Base-by-base conservation (phyloP, 495 filamentous ascomycete genomes). In the Cairneyella variabilis region DNA sequence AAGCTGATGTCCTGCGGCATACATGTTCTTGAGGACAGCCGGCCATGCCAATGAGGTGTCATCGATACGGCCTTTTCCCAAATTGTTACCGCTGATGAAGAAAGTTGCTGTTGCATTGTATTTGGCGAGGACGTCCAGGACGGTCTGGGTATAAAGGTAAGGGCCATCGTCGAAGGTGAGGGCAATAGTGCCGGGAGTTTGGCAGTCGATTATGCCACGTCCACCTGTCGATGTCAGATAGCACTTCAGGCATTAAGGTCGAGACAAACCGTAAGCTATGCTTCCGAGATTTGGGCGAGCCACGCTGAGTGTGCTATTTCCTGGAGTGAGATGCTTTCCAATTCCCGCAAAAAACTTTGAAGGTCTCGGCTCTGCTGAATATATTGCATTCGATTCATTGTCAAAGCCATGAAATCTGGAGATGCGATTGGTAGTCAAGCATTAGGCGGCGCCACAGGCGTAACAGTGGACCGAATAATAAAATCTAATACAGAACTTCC, bases 161-260 rank as follows among this genome's bases (percentile, higher is more conserved):
- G 85, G 83, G 0, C 85, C 85, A 61, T 89, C 85, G 58, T 88
- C 84, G 59, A 76, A 89, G 0, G 85, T 88, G 46, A 89, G 63
- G 34, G 85, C 85, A 48, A 88, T 51, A 3, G 38, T 56, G 16
- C 30, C 27, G 11, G 54, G 54, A 8, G 22, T 38, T 21, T 67
- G 70, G 59, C 89, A 93, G 32, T 82, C 75, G 34, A 83, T 83
- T 11, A 41, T 11, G 20, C 38, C 51, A 91, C 82, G 3, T 76
- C 76, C 2, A 66, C 65, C n/a, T 80, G 79, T 53, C 2, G n/a
- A 21, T 23, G 34, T 20, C 30, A 27, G 8, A 17, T 14, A 12
- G 30, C 16, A 16, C 14, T 43, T 37, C n/a, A 16, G 16, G 12
- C n/a, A 10, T 28, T 7, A 8, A 39, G 8, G 36, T 25, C 14